phyloP scores from a whole-genome alignment of 495 filamentous ascomycete genomes.

The Penicillium cinerascens region DNA sequence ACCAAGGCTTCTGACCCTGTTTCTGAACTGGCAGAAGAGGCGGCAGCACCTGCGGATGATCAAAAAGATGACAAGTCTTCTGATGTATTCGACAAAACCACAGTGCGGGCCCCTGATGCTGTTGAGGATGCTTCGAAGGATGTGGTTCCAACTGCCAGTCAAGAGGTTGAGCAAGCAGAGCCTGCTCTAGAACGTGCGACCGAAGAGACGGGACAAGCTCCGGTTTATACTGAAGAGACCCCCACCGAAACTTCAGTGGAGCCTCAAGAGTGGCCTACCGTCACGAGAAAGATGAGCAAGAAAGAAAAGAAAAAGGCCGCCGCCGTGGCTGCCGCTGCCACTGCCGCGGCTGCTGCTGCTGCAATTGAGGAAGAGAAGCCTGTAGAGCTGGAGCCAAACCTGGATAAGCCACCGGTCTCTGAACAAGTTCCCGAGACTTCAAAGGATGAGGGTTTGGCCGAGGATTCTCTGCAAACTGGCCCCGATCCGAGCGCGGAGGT shows the following conservation, averaged over 20 bases:
- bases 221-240: not conserved
- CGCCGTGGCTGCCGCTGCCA: constrained; percentile 12
- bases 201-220: not conserved
- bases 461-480: not conserved
- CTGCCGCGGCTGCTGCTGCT: constrained; percentile 9
- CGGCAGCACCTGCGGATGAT: not conserved
- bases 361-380: constrained; percentile 11
- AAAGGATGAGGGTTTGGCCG: not conserved
- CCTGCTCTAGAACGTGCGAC: not conserved
- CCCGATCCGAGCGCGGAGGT: too few relatives aligned
- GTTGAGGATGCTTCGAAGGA: not conserved
- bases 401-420: constrained; percentile 1
- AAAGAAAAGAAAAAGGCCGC: constrained; percentile 21
- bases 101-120: not conserved
- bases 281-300: constrained; percentile 22
- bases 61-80: not conserved
- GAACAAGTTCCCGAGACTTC: not conserved
- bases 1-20: not conserved
- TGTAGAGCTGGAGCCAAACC: not conserved
- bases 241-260: not conserved
- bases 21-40: not conserved
- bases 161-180: not conserved
- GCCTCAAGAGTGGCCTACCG: not conserved
- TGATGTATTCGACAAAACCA: not conserved
- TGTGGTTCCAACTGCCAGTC: not conserved